A percentile compares a stretch with the other conserved stretches of the same genome.
Evolutionary conservation across 2,329 filamentous ascomycete genomes (phyloP).

Genomic region (Ophiocordyceps sinensis): DNA sequence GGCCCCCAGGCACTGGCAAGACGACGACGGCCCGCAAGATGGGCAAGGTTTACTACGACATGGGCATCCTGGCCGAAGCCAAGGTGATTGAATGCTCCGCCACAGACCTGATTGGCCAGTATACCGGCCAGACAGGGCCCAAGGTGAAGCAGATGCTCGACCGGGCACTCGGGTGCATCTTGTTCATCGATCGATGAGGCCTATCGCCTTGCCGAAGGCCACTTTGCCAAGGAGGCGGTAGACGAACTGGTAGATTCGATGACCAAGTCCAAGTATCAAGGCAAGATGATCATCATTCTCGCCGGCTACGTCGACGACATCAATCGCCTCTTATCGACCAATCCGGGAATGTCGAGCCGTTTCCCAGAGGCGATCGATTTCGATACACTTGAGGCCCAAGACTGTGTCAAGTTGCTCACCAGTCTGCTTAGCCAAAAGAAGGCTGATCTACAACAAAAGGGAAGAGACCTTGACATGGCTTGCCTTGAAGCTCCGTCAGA

Average conservation of each 20-base stretch:
- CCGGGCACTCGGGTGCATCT: slow-evolving; percentile 46
- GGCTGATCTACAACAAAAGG: slow-evolving; percentile 4
- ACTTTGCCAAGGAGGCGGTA: slow-evolving; percentile 41
- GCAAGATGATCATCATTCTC: slow-evolving; percentile 51
- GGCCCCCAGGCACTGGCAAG: slow-evolving; percentile 55
- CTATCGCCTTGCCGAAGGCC: slow-evolving; percentile 43
- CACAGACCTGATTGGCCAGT: slow-evolving; percentile 53
- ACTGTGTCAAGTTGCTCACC: slow-evolving; percentile 23
- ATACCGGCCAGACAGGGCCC: slow-evolving; percentile 53
- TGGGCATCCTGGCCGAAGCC: slow-evolving; percentile 47
- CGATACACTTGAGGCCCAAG: slow-evolving; percentile 21
- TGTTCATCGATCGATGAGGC: slow-evolving; percentile 65
- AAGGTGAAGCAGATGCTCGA: slow-evolving; percentile 46
- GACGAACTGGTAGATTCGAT: slow-evolving; percentile 37
- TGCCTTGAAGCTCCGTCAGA: slow-evolving; percentile 10
- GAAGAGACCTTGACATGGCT: slow-evolving; percentile 9
- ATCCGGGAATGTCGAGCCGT: slow-evolving; percentile 48
- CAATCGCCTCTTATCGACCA: slow-evolving; percentile 43
- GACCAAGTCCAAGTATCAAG: slow-evolving; percentile 40
- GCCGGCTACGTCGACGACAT: slow-evolving; percentile 57
- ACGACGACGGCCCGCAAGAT: slow-evolving; percentile 60
- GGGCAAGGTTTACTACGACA: slow-evolving; percentile 61
- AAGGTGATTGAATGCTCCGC: slow-evolving; percentile 54
- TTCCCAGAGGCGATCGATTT: slow-evolving; percentile 52
- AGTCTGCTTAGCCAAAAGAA: slow-evolving; percentile 23